Evolutionary conservation across 2,329 filamentous ascomycete genomes (phyloP), one percentile per base, ranked within the genome.

Genomic region (Fusarium sp.): DNA sequence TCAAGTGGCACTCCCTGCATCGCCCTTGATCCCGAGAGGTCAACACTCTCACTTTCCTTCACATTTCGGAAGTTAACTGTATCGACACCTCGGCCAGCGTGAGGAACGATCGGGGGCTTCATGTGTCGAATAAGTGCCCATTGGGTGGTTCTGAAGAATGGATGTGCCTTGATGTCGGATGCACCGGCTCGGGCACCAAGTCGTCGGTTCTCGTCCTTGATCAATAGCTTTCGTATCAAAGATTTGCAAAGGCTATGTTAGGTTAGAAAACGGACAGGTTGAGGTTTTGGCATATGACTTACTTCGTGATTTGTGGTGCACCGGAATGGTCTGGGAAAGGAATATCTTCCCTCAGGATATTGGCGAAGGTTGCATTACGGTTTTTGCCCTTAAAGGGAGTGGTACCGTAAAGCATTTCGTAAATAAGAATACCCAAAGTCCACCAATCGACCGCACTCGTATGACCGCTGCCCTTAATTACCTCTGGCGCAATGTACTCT

Each of bases 301-400:
- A 97, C 95, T 95, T 97, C 59, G 94, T 97, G 60, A 97, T 92
- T 78, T 93, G 92, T 7, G 94, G 93, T 23, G 89, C 85, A 33
- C 92, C 92, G 27, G 90, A 87, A 71, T 96, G 92, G 74, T 99
- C 96, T 0, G 96, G 94, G 81, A 99, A 99, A 7, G 93, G 92
- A 64, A 97, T 96, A 70, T 99, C 96, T 78, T 99, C 96, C 53
- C 94, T 87, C 67, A 99, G 80, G 71, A 99, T 99, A 77, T 98
- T 99, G 64, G 94, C 95, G 82, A 99, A 99, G 0, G 96, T 99
- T 15, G 94, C 94, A 75, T 98, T 99, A 39, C 96, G 89, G 80
- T 97, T 99, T 87, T 99, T 98, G 72, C 96, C 96, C 84, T 99
- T 99, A 86, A 99, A 99, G 2, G 96, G 96, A 1, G 96, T 99